Evolutionary conservation across 371 early-diverging fungal species (phyloP), one percentile per base, ranked within the genome.

Genomic region (Rhizopus sp.): DNA sequence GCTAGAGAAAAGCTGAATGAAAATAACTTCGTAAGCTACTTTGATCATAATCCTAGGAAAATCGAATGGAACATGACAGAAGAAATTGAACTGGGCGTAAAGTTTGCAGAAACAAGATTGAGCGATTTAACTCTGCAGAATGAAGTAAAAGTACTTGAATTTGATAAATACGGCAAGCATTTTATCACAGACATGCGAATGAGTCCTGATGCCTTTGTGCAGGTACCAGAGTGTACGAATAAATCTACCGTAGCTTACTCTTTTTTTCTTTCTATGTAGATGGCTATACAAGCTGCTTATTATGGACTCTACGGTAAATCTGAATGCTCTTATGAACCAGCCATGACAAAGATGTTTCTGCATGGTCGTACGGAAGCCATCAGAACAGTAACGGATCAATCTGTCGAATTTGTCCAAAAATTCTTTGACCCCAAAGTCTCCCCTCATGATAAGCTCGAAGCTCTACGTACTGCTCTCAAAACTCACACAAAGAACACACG

Each of bases 261-360:
- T 31, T 0, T 29, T 17, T 41, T 47, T 53, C 23, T 16, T 29
- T 31, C 31, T 39, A 7, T 37, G 37, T 80, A 90, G 80, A 93
- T 95, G 93, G 93, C 94, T 12, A 86, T 91, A 63, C 95, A 95
- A 77, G 88, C 93, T 30, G 94, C 95, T n/a, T 94, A 92, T 74
- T 93, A 88, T 78, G 91, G 90, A 37, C 79, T 89, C 63, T 86
- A 88, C 66, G 91, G 93, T 50, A 77, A 78, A 52, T 66, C 73
- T 52, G 81, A 84, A 50, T 81, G 89, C 38, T 93, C 94, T n/a
- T 94, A 94, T 69, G 95, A 94, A 70, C 87, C 88, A 7, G 93
- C 92, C 12, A 89, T 91, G 77, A 93, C 93, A 8, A 84, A 89
- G 57, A 81, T 86, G 41, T 94, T 85, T 56, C 77, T 84, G n/a